Evolutionary conservation across 1,284 basidiomycete species (phyloP), one percentile per base, ranked within the genome.

Genomic region (Cystobasidium sp.): DNA sequence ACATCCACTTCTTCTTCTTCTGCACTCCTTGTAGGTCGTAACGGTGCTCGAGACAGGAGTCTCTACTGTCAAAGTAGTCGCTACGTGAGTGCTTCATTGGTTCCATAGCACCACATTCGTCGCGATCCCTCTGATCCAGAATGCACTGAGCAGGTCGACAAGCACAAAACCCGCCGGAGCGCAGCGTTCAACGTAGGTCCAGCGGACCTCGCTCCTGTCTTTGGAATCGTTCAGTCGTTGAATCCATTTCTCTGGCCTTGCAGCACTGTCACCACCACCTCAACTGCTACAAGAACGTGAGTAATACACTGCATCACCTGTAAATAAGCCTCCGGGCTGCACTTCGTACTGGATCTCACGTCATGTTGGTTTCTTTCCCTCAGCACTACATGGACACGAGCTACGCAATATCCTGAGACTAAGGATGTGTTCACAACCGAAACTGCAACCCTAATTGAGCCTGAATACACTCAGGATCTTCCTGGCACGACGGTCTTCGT

Each of bases 1-100:
- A n/a, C n/a, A n/a, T n/a, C n/a, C n/a, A n/a, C n/a, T n/a, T n/a
- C n/a, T n/a, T n/a, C n/a, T n/a, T n/a, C n/a, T n/a, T n/a, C n/a
- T n/a, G n/a, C n/a, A n/a, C n/a, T n/a, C 22, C 44, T 65, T 14
- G n/a, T 16, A 65, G 63, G 63, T 65, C 63, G 63, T 65, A 9
- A 65, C 63, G 6, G 39, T 65, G 16, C 63, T n/a, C 46, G 3
- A 65, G 43, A 65, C 63, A 49, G 63, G 63, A 6, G 14, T 65
- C 14, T 65, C 63, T 31, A 65, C 63, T 1, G 63, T 65, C 43
- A 65, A 65, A 18, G 63, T 49, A 2, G 63, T 31, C 3, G 63
- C 63, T 18, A 47, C 63, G 63, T 65, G 63, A 49, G 63, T 51
- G 22, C 16, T 24, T 51, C 12, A 37, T 43, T 5, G 46, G 3